Evolutionary conservation across 768 basidiomycete genomes (phyloP).

Genomic region (Lactarius evosmus): DNA sequence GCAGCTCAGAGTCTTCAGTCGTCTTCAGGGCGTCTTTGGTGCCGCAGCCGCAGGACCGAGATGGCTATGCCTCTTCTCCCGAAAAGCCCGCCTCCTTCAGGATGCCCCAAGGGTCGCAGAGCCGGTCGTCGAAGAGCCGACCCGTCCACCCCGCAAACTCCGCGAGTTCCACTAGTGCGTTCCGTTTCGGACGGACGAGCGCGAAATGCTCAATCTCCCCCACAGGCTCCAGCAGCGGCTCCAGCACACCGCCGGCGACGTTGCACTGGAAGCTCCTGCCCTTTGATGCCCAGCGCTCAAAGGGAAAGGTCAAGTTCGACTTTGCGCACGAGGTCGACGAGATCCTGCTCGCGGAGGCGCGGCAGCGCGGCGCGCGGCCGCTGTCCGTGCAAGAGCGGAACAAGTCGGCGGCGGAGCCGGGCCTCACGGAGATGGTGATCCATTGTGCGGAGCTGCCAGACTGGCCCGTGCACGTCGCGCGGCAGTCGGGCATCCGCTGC

Average conservation of each 20-base stretch:
- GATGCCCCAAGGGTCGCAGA: conserved; percentile 1
- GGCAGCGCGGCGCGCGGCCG: conserved; percentile 30
- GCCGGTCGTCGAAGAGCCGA: conserved; percentile 1
- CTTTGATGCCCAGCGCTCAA: conserved; percentile 35
- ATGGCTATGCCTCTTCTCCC: conserved; percentile 32
- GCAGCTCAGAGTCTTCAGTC: conserved; percentile 13
- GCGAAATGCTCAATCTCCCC: not conserved
- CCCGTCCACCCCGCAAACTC: not conserved
- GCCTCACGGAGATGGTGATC: conserved; percentile 50
- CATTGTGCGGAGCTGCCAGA: conserved; percentile 40
- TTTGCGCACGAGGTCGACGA: conserved; percentile 37
- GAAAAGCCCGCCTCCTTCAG: conserved; percentile 29
- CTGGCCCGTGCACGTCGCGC: conserved; percentile 45
- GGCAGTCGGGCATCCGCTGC: conserved; percentile 45
- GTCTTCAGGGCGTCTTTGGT: conserved; percentile 15
- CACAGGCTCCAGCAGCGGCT: conserved; percentile 12
- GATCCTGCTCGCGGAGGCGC: conserved; percentile 32
- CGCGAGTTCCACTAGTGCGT: conserved; percentile 3
- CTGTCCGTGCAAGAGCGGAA: conserved; percentile 40
- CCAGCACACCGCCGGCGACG: conserved; percentile 37
- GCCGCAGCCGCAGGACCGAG: conserved; percentile 23
- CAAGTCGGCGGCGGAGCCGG: conserved; percentile 44
- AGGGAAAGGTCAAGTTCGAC: conserved; percentile 48
- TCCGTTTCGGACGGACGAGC: not conserved
- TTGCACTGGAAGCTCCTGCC: conserved; percentile 51